Base-by-base conservation (phyloP, 2,329 filamentous ascomycete genomes). In the Pseudopyrenochaeta lycopersici region DNA sequence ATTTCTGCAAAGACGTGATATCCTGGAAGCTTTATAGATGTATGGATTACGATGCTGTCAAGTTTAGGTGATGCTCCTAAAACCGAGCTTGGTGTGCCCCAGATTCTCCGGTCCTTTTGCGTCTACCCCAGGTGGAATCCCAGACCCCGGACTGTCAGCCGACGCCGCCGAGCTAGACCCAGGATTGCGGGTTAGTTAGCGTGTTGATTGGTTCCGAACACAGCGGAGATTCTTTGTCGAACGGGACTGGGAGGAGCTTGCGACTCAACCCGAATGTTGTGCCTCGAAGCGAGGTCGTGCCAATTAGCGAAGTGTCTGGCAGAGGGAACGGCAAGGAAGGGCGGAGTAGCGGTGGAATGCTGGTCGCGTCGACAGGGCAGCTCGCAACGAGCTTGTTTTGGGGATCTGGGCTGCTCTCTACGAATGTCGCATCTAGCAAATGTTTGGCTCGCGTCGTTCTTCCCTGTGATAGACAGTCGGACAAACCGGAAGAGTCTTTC, bases 21-120 rank as follows among this genome's bases (percentile, higher is more conserved):
- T 20, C 39, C 42, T 33, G 52, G 49, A 46, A 54, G 44, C 56
- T 71, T 71, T 71, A 70, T 71, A 70, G 53, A 53, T 38, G 43
- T 56, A 46, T 33, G 32, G 38, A 20, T 42, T 38, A 23, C 58
- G 9, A 46, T 54, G 35, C 35, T 29, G 43, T 51, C 59, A 62
- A 41, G 49, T 41, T 58, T 53, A 54, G 44, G 27, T 56, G 46
- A 47, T 55, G 44, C 43, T 56, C 32, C 42, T 52, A 36, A 31
- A 56, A 58, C 53, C 44, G 35, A 52, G 60, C 58, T 49, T 60
- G 60, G 60, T 30, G 43, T 54, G 51, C 59, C 66, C 66, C 66
- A 52, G 63, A 68, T 59, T 66, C 27, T 53, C 61, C 52, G 62
- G 62, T 18, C 60, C 56, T 58, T 14, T 56, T 58, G 48, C 17